These are phyloP conservation scores for Quercus lobata DNA, from an alignment of 331 rosid genomes.

Conservation along the genomic window DNA sequence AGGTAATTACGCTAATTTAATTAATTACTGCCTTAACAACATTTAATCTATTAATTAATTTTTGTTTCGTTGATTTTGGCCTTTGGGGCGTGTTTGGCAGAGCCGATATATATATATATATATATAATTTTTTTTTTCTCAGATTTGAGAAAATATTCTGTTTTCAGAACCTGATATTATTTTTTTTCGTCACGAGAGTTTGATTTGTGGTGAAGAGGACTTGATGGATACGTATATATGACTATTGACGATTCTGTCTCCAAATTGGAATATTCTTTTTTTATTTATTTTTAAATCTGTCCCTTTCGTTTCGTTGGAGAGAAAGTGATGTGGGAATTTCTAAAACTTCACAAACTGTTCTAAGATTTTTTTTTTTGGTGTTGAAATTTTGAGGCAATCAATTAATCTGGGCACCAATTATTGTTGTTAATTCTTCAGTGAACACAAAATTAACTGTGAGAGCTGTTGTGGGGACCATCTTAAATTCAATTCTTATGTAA, in stretches of 20 bases:
- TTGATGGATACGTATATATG: background rate
- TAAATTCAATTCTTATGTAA: background rate
- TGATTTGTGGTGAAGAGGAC: background rate
- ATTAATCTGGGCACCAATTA: too few relatives aligned
- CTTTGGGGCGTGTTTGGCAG: background rate
- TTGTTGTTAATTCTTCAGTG: background rate
- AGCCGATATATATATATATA: background rate
- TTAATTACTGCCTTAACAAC: background rate
- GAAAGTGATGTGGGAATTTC: constrained; percentile 30
- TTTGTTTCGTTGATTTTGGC: too few relatives aligned
- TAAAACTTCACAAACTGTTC: constrained; percentile 3
- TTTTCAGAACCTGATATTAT: background rate
- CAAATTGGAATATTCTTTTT: constrained; percentile 8
- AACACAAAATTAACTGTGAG: background rate
- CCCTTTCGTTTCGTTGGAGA: constrained; percentile 45
- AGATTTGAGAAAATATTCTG: background rate
- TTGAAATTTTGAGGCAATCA: background rate
- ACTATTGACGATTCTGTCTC: background rate
- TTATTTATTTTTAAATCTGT: constrained; percentile 6
- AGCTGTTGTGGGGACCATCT: background rate
- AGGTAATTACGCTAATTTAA: constrained; percentile 39
- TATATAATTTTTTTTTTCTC: background rate
- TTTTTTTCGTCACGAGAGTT: background rate
- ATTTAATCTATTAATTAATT: background rate
- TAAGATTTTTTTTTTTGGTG: background rate